Conservation (phyloP, 768 basidiomycete genomes). For the Lactarius hengduanensis region DNA sequence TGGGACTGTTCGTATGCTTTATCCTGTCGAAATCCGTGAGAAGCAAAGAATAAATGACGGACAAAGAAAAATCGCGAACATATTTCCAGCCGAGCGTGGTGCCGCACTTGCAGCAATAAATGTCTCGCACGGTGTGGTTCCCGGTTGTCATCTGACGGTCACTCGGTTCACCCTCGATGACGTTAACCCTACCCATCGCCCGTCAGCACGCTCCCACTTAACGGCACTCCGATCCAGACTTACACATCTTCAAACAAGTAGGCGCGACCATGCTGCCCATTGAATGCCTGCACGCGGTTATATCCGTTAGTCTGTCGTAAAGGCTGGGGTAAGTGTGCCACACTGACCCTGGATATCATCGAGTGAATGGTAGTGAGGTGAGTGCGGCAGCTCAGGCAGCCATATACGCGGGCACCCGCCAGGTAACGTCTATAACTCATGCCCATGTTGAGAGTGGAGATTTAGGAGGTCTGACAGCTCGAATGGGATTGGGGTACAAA, state of each 20-base stretch:
- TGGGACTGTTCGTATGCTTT: conserved; percentile 86
- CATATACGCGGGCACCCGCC: conserved; percentile 80
- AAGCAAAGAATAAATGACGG: conserved; percentile 3
- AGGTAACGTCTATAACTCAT: conserved; percentile 89
- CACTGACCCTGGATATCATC: conserved; percentile 82
- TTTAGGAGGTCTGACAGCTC: conserved; percentile 12
- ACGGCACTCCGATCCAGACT: conserved; percentile 38
- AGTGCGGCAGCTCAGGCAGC: conserved; percentile 82
- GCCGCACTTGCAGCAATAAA: conserved; percentile 89
- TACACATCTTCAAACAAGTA: conserved; percentile 94
- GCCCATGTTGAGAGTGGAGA: conserved; percentile 56
- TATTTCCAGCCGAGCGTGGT: conserved; percentile 97
- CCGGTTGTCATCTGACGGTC: conserved; percentile 98
- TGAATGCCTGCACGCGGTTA: conserved; percentile 71
- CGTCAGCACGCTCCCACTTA: conserved; percentile 22
- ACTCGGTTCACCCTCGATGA: conserved; percentile 83
- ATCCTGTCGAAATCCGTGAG: conserved; percentile 54
- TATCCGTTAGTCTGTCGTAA: conserved; percentile 27
- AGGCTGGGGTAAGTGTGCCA: neutral
- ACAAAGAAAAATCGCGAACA: conserved; percentile 46
- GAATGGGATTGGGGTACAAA: conserved; percentile 14
- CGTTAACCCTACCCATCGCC: conserved; percentile 68
- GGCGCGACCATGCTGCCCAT: conserved; percentile 93
- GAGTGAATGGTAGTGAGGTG: conserved; percentile 90
- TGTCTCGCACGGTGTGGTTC: conserved; percentile 93